Conservation (phyloP, 2,329 filamentous ascomycete species). For the Hypoxylon sp. region DNA sequence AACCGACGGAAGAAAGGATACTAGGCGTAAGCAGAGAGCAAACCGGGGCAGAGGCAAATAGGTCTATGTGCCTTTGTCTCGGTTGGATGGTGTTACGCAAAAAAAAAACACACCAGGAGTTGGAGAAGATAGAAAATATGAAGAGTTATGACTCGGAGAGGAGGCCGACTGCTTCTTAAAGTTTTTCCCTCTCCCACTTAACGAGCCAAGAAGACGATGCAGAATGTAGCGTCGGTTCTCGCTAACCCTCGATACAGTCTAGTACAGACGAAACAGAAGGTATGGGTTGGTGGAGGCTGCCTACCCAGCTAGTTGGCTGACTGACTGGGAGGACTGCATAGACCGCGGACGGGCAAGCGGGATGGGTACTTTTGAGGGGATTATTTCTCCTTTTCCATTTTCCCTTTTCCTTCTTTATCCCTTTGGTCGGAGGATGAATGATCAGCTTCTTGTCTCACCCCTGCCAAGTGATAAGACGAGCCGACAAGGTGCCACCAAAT, state of each 20-base stretch:
- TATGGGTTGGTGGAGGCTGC: conserved; percentile 20
- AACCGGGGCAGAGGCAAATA: conserved; percentile 2
- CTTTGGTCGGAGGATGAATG: conserved; percentile 14
- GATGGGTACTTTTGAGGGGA: conserved; percentile 34
- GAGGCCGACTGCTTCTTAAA: conserved; percentile 31
- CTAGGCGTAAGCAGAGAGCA: neutral
- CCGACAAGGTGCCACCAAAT: conserved; percentile 22
- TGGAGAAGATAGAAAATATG: conserved; percentile 20
- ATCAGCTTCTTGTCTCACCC: conserved; percentile 36
- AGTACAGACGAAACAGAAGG: conserved; percentile 24
- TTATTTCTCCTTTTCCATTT: conserved; percentile 13
- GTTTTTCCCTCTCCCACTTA: conserved; percentile 23
- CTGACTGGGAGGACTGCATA: conserved; percentile 4
- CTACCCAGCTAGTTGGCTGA: conserved; percentile 2
- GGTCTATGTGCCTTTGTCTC: conserved; percentile 23
- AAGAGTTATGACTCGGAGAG: conserved; percentile 22
- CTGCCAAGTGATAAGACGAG: conserved; percentile 28
- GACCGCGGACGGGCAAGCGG: conserved; percentile 26
- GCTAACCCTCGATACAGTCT: conserved; percentile 23
- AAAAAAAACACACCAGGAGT: conserved; percentile 16
- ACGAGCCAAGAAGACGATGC: conserved; percentile 26
- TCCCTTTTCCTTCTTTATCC: neutral
- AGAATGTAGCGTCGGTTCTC: conserved; percentile 23
- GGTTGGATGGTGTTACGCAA: conserved; percentile 8
- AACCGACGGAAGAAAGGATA: neutral